Conservation (phyloP, 2,329 filamentous ascomycete genomes). For the Hypoxylon rubiginosum region DNA sequence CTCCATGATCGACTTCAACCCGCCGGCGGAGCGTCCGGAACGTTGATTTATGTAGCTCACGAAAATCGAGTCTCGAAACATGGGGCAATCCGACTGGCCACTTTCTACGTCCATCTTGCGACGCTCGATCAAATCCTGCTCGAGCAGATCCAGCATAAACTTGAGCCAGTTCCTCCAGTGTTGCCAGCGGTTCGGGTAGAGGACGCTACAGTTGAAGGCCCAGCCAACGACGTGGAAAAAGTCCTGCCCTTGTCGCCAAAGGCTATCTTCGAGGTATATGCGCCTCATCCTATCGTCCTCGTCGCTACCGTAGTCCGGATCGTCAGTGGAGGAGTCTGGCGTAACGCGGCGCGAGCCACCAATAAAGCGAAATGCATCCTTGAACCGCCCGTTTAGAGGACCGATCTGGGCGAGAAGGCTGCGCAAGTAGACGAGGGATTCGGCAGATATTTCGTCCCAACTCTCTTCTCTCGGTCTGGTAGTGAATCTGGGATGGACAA, state of each 20-base stretch:
- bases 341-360: constrained; percentile 49
- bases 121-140: constrained; percentile 76
- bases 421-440: constrained; percentile 78
- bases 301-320: constrained; percentile 61
- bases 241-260: constrained; percentile 84
- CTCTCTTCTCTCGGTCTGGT: constrained; percentile 75
- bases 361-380: constrained; percentile 79
- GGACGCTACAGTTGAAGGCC: constrained; percentile 90
- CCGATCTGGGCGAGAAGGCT: constrained; percentile 75
- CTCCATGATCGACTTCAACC: constrained; percentile 69
- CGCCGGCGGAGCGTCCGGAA: constrained; percentile 59
- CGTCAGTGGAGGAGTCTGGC: constrained; percentile 62
- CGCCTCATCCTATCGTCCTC: constrained; percentile 69
- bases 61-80: constrained; percentile 69
- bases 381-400: constrained; percentile 76
- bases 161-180: constrained; percentile 86
- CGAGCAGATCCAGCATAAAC: constrained; percentile 82
- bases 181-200: constrained; percentile 80
- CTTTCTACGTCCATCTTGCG: constrained; percentile 61
- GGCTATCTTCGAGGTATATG: constrained; percentile 72
- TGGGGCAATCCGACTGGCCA: constrained; percentile 49
- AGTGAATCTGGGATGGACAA: constrained; percentile 84
- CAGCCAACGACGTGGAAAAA: constrained; percentile 93
- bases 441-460: constrained; percentile 72
- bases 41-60: constrained; percentile 68